Evolutionary conservation across 495 filamentous ascomycete genomes (phyloP), one percentile per base, ranked within the genome.

Genomic region (Podospora tetraspora): DNA sequence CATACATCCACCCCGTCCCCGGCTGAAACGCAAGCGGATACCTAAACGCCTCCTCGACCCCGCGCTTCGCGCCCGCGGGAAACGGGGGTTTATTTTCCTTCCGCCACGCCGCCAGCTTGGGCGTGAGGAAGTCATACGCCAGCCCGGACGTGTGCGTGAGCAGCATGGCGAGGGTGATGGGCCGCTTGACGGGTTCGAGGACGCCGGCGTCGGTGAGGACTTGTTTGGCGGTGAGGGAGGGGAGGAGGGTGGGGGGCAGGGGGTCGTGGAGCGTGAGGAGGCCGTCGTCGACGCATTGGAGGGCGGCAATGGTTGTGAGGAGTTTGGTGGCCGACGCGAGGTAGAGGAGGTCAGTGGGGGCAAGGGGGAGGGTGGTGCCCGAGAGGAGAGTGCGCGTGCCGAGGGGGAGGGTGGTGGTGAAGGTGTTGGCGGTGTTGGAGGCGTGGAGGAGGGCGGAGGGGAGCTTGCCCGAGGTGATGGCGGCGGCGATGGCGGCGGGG

Each of bases 261-360:
- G 84, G 79, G 9, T 73, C 75, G 29, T 79, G 77, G 1, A 88
- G 72, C 3, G 70, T 71, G 7, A 87, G 61, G 0, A 78, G 74
- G 3, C 79, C 80, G 11, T 79, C 74, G 16, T 86, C 83, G 19
- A 87, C 80, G 69, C 82, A 84, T 72, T 84, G 79, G 11, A 88
- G 72, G 2, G 74, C 78, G 10, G 80, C 76, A 24, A 87, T 74
- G 23, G 78, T 75, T 21, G 82, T 81, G 52, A 84, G 75, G 5
- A 84, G 85, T 83, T 76, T 88, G 86, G 78, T 89, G 85, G 62
- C 88, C 79, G 43, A 91, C 66, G 23, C 76, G 32, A 79, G 69
- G 68, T 68, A 80, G 9, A 81, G 66, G 19, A 81, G 67, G 67
- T 78, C 76, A 34, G 77, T 67, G 32, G 77, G 69, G 32, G 69